Base-by-base conservation (phyloP, 257 asterid genomes). In the Galeopsis tetrahit region DNA sequence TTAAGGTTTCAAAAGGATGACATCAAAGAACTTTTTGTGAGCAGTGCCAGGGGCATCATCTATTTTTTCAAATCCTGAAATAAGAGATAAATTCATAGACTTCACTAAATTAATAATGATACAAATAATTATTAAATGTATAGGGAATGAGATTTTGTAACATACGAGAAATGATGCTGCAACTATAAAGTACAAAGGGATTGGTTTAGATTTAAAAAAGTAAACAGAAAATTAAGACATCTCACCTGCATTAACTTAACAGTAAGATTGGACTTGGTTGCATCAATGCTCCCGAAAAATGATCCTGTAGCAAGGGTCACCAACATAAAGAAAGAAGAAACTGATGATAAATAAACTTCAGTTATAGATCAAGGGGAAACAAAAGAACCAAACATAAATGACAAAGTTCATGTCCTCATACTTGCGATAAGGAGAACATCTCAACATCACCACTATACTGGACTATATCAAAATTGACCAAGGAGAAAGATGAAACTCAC, bases 221-320 rank as follows among this genome's bases (percentile, higher is more conserved):
- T 32, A 46, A 8, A 57, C 34, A 43, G 53, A 32, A 65, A 52
- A 70, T 71, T 13, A 51, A 67, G 64, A 78, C 11, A 78, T 75
- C 80, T 77, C 83, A 91, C 98, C 98, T 91, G 97, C 98, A 94
- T 91, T 69, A 94, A 78, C 84, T 91, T 94, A 76, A 94, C 86
- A 76, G 65, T 81, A 52, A 94, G 88, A 84, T 76, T 87, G 77
- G 95, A 85, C 83, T 84, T 91, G 69, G 95, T 86, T 53, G 78
- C 86, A 75, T 88, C 96, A 52, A 77, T 62, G 87, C 88, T 84
- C 76, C 88, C 97, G 42, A 94, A 94, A 69, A 94, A 69, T 56
- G 97, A 89, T 73, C 99, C 98, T 94, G 82, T 31, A 76, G 58
- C 64, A 84, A 64, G 49, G 46, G 21, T 71, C 14, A 40, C 49